Base-by-base conservation (phyloP, 495 filamentous ascomycete genomes). In the Eremomyces bilateralis region DNA sequence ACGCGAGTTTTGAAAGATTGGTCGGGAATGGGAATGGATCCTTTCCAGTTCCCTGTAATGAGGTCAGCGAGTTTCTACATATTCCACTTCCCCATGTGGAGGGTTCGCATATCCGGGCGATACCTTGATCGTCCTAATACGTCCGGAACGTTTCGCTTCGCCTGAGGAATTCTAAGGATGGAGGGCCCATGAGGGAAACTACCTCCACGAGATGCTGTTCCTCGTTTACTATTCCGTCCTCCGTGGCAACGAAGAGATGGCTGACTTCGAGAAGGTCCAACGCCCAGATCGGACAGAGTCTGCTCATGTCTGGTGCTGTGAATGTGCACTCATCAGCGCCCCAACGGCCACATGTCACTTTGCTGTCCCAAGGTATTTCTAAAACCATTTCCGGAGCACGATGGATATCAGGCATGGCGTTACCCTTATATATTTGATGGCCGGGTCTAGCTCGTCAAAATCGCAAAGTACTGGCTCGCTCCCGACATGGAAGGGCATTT, bases 31-130 rank as follows among this genome's bases (percentile, higher is more conserved):
- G 38, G 35, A 33, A 47, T 39, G 8, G 41, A 44, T 21, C 39
- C 41, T 40, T 43, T 52, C 52, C 53, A 54, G 28, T 52, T 52
- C 34, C 53, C 53, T 54, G 17, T n/a, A n/a, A n/a, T n/a, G n/a
- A n/a, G n/a, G n/a, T n/a, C n/a, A n/a, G n/a, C n/a, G n/a, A n/a
- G n/a, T n/a, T n/a, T n/a, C n/a, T n/a, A n/a, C n/a, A n/a, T n/a
- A n/a, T n/a, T n/a, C n/a, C n/a, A n/a, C n/a, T n/a, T n/a, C n/a
- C n/a, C n/a, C n/a, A n/a, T n/a, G n/a, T n/a, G n/a, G n/a, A n/a
- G n/a, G n/a, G n/a, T n/a, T n/a, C n/a, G n/a, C n/a, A n/a, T n/a
- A n/a, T n/a, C n/a, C 24, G 1, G 8, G 24, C 13, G 8, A 28
- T 28, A 28, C 24, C 24, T 28, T 28, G 24, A 13, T 28, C 24